phyloP scores from a whole-genome alignment of 1,284 basidiomycete species.

The Austroboletus olivaceoglutinosus region DNA sequence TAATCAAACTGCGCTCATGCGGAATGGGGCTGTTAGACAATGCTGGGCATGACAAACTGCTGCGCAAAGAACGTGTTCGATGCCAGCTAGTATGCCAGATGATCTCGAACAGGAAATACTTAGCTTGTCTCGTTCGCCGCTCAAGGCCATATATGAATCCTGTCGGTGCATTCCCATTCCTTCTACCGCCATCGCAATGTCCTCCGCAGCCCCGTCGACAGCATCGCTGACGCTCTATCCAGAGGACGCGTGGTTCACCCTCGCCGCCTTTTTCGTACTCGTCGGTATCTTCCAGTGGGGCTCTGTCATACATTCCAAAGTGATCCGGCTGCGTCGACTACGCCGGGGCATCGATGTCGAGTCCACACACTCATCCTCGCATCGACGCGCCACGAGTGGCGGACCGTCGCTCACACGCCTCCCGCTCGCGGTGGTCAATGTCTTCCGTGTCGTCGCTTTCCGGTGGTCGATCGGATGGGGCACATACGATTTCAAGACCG shows the following conservation, averaged over 20 bases:
- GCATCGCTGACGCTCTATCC: constrained; percentile 32
- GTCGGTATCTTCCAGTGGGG: constrained; percentile 40
- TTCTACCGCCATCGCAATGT: constrained; percentile 3
- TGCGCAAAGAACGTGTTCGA: not conserved
- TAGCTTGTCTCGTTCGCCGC: not conserved
- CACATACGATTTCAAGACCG: constrained; percentile 45
- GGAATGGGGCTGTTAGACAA: too few relatives aligned
- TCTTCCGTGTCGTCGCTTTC: constrained; percentile 49
- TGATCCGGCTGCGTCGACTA: constrained; percentile 4
- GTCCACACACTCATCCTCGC: constrained; percentile 7
- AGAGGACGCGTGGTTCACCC: constrained; percentile 43
- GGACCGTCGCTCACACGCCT: constrained; percentile 29
- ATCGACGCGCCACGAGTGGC: not conserved
- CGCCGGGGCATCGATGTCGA: constrained; percentile 21
- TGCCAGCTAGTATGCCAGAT: not conserved
- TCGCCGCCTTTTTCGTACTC: constrained; percentile 42
- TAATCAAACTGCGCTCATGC: too few relatives aligned
- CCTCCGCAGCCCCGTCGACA: not conserved
- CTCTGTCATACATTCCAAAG: constrained; percentile 28
- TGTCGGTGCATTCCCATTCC: not conserved
- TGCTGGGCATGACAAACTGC: too few relatives aligned
- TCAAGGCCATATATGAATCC: constrained; percentile 15
- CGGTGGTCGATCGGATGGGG: constrained; percentile 48
- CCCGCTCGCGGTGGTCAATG: constrained; percentile 40
- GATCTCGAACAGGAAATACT: constrained; percentile 1